Evolutionary conservation across 2,329 filamentous ascomycete species (phyloP).

Genomic region (Curvularia verruculosa): DNA sequence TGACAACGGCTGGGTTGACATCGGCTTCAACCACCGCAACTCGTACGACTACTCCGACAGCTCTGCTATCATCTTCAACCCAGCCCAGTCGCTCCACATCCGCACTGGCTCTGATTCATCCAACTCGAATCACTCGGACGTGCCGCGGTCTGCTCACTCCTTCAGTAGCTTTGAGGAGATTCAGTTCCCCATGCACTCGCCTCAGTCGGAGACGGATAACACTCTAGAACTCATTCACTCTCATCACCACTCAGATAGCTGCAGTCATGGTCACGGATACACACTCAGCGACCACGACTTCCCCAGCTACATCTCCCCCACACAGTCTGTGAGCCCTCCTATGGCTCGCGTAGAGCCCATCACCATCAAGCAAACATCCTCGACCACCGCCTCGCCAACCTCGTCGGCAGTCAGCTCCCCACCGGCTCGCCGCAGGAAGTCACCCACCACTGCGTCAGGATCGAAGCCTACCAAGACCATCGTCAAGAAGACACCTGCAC

Average conservation of each 20-base stretch:
- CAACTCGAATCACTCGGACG: constrained; percentile 72
- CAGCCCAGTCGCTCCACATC: constrained; percentile 85
- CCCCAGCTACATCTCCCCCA: constrained; percentile 49
- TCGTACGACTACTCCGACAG: constrained; percentile 70
- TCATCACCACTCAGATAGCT: constrained; percentile 34
- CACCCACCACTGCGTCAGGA: constrained; percentile 70
- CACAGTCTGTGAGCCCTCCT: constrained; percentile 68
- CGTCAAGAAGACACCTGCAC: constrained; percentile 73
- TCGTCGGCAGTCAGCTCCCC: constrained; percentile 61
- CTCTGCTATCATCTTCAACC: constrained; percentile 80
- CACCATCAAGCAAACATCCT: constrained; percentile 69
- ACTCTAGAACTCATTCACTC: constrained; percentile 35
- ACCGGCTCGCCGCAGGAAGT: constrained; percentile 72
- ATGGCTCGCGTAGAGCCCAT: constrained; percentile 71
- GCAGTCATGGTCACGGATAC: constrained; percentile 35
- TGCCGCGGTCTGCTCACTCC: constrained; percentile 63
- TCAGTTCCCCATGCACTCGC: constrained; percentile 78
- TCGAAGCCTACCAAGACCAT: constrained; percentile 83
- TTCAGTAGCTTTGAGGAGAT: constrained; percentile 84
- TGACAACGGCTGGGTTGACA: constrained; percentile 84
- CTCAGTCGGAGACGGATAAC: constrained; percentile 68
- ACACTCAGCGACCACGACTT: constrained; percentile 39
- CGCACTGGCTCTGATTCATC: constrained; percentile 89
- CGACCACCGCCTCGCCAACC: constrained; percentile 64
- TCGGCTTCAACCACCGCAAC: constrained; percentile 67